phyloP scores from a whole-genome alignment of 768 basidiomycete genomes.

The Auricularia auricula-judae region DNA sequence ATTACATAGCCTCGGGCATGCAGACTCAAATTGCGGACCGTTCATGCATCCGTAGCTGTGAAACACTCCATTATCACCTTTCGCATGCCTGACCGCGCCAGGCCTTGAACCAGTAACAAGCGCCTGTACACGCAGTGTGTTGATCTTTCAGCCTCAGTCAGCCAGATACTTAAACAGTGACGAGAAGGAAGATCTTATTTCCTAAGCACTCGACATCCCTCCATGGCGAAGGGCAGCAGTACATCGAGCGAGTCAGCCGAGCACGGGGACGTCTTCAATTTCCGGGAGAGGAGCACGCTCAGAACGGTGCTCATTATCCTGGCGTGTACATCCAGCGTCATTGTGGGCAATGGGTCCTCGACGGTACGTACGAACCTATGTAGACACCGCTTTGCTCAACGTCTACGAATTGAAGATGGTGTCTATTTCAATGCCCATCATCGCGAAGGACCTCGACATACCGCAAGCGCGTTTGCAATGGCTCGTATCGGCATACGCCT shows the following conservation, averaged over 20 bases:
- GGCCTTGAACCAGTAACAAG: no score
- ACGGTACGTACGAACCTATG: background rate
- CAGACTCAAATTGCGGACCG: no score
- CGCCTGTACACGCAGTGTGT: no score
- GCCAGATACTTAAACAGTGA: no score
- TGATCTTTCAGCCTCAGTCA: no score
- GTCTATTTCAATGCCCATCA: background rate
- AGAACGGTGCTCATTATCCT: background rate
- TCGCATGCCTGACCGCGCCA: no score
- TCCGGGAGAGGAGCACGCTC: background rate
- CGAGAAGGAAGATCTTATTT: no score
- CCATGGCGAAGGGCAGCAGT: no score
- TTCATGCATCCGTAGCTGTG: no score
- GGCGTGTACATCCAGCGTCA: background rate
- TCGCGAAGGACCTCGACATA: background rate
- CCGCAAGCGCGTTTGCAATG: background rate
- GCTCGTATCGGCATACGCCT: background rate
- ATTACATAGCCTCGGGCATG: no score
- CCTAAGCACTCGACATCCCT: no score
- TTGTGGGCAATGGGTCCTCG: background rate
- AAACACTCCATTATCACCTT: no score
- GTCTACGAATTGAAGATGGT: background rate
- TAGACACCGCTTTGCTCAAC: background rate
- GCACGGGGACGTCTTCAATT: background rate
- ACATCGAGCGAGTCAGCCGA: background rate